Evolutionary conservation across 129 eudicot genomes (phyloP).

Genomic region (sunflower (Helianthus annuus)): HanXRQr2.0-SUNRISE NC_035444.2:134870733-134871232

Average conservation of each 20-base stretch:
- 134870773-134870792: constrained; percentile 10
- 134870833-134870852: neutral
- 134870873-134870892: constrained; percentile 60
- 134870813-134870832: neutral
- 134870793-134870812: neutral
- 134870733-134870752: constrained; percentile 64
- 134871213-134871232: neutral
- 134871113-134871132: neutral
- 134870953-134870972: constrained; percentile 25
- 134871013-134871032: constrained; percentile 74
- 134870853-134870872: constrained; percentile 77
- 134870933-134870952: constrained; percentile 39
- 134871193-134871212: neutral
- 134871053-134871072: neutral
- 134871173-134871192: neutral
- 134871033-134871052: constrained; percentile 1
- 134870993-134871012: constrained; percentile 86
- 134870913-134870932: constrained; percentile 65
- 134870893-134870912: constrained; percentile 81
- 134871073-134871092: neutral
- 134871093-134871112: neutral
- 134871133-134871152: neutral
- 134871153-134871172: neutral
- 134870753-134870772: neutral
- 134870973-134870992: constrained; percentile 54